Percentiles rank a stretch among this genome's conserved stretches.
phyloP scores from a whole-genome alignment of 495 filamentous ascomycete species.

The Daldinia decipiens region DNA sequence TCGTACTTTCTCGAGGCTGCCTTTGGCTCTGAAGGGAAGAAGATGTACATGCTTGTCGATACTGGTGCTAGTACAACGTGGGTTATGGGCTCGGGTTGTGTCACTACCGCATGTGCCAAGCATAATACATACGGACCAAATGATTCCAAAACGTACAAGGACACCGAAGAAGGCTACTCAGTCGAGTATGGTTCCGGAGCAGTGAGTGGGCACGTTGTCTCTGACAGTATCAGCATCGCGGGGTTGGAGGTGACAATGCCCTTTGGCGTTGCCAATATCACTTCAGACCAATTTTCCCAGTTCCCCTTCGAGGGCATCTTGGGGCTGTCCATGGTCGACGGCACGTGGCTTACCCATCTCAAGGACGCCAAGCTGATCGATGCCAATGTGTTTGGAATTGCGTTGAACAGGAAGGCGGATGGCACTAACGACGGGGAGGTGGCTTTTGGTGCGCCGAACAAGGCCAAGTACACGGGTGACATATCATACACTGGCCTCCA shows the following conservation, averaged over 20 bases:
- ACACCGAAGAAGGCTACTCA: conserved; percentile 59
- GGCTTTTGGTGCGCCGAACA: conserved; percentile 77
- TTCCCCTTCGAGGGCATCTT: conserved; percentile 92
- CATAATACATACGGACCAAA: conserved; percentile 73
- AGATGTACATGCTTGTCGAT: conserved; percentile 79
- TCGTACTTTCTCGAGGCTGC: conserved; percentile 78
- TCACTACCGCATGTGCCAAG: conserved; percentile 64
- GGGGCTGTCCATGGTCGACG: conserved; percentile 71
- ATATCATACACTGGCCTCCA: conserved; percentile 69
- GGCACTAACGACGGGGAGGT: conserved; percentile 75
- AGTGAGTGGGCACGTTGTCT: conserved; percentile 69
- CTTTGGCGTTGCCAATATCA: conserved; percentile 75
- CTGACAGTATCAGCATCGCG: conserved; percentile 72
- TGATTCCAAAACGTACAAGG: conserved; percentile 67
- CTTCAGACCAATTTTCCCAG: conserved; percentile 72
- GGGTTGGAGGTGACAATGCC: conserved; percentile 67
- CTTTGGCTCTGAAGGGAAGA: conserved; percentile 71
- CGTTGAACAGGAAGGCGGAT: conserved; percentile 71
- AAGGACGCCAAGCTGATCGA: conserved; percentile 65
- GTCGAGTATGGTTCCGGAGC: conserved; percentile 78
- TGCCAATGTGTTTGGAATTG: conserved; percentile 73
- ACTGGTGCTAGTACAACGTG: conserved; percentile 82
- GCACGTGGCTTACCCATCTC: conserved; percentile 72
- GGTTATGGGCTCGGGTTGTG: conserved; percentile 77
- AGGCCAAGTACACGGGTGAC: conserved; percentile 69